Evolutionary conservation across 805 yeast species (phyloP), one percentile per base, ranked within the genome.

Genomic region (Metschnikowia amazonensis): DNA sequence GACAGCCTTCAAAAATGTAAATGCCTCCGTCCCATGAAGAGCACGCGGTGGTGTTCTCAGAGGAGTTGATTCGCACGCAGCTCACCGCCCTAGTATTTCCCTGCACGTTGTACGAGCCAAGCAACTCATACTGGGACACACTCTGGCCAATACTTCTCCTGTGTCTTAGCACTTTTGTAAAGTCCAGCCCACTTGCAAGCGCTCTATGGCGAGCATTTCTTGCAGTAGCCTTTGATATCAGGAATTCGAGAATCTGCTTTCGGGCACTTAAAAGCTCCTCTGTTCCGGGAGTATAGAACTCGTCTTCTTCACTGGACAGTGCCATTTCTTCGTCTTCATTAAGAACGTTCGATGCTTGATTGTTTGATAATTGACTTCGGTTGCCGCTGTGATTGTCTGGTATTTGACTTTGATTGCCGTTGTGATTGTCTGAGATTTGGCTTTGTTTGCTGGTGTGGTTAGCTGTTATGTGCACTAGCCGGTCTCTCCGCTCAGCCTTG

Each of bases 21-120:
- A 88, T 54, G 23, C 72, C 71, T 3, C 97, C 97, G 50, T 82
- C 79, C 97, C 98, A 92, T 30, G 94, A 85, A 0, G 89, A 94
- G 11, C 80, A 70, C 0, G 88, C 84, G 2, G 86, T 62, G 2
- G 50, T 42, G 1, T 55, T 35, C 3, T 67, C 61, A 42, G 67
- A 59, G 0, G 67, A 63, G 4, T 80, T 69, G 47, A 78, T 70
- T 5, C 78, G 55, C 0, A 82, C 78, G 2, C 70, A 60, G 0
- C 95, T 82, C 0, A 86, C 72, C 3, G 95, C 88, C 46, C 97
- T 69, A 3, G 75, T 70, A 17, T 86, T 81, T 9, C 66, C 66
- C 32, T 59, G 58, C 1, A 83, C 77, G 16, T 84, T 64, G 59
- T 89, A 95, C 0, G 96, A 77, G 0, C 92, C 96, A 25, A 58